phyloP scores from a whole-genome alignment of 495 filamentous ascomycete genomes.

The Aspergillus cristatus region DNA sequence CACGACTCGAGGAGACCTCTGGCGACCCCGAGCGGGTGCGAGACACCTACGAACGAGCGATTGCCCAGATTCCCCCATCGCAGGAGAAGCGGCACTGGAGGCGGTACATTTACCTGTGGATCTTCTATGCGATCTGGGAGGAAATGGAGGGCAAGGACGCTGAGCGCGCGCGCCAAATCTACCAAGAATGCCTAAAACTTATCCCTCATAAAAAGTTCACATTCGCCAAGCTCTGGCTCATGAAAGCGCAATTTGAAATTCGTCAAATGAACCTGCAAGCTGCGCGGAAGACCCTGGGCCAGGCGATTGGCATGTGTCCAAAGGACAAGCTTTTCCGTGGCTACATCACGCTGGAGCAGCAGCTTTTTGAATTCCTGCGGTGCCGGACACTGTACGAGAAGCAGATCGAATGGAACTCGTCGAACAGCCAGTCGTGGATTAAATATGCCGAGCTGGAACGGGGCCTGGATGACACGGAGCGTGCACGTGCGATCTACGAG shows the following conservation, averaged over 20 bases:
- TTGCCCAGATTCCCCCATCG: slow-evolving; percentile 90
- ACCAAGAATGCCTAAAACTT: slow-evolving; percentile 75
- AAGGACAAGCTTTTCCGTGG: slow-evolving; percentile 93
- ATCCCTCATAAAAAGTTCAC: slow-evolving; percentile 97
- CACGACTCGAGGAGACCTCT: slow-evolving; percentile 75
- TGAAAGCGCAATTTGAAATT: slow-evolving; percentile 88
- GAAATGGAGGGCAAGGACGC: slow-evolving; percentile 75
- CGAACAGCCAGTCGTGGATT: slow-evolving; percentile 90
- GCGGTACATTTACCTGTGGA: slow-evolving; percentile 93
- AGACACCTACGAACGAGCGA: slow-evolving; percentile 91
- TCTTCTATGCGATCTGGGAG: slow-evolving; percentile 95
- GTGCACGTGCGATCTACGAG: slow-evolving; percentile 86
- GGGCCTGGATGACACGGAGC: slow-evolving; percentile 78
- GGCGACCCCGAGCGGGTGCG: slow-evolving; percentile 74
- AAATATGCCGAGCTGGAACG: slow-evolving; percentile 88
- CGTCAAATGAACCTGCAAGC: slow-evolving; percentile 70
- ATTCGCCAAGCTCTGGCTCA: slow-evolving; percentile 91
- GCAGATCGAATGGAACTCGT: slow-evolving; percentile 79
- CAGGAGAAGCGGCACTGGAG: slow-evolving; percentile 98
- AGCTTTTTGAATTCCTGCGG: slow-evolving; percentile 83
- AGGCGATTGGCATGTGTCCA: slow-evolving; percentile 86
- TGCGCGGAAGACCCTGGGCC: slow-evolving; percentile 80
- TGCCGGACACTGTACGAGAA: slow-evolving; percentile 91
- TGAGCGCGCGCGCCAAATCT: slow-evolving; percentile 79
- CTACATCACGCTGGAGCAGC: slow-evolving; percentile 85